Conservation (phyloP, 345 rosid species). For the Corchorus olitorius region DNA sequence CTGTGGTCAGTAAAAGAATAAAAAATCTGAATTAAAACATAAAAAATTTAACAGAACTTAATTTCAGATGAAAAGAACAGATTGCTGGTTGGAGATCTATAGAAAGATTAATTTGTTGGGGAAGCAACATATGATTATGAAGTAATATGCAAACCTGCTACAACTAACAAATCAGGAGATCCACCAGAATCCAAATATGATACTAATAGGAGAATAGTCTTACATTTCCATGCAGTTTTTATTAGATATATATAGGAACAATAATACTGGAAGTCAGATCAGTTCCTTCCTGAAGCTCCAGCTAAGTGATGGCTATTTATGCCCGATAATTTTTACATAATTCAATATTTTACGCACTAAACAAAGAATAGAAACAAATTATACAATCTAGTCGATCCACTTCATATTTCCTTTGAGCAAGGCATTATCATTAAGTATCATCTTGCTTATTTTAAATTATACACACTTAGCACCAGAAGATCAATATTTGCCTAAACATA, state of each 20-base stretch:
- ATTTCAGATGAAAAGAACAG: background rate
- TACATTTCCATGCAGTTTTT: background rate
- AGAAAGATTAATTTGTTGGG: background rate
- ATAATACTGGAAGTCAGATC: background rate
- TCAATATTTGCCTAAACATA: background rate
- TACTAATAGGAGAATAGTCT: background rate
- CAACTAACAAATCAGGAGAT: background rate
- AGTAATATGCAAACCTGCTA: background rate
- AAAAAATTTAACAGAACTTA: constrained; percentile 2
- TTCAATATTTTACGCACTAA: background rate
- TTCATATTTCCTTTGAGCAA: background rate
- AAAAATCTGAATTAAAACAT: constrained; percentile 5
- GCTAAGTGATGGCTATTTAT: background rate
- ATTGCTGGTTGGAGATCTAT: background rate
- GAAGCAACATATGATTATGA: background rate
- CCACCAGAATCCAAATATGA: background rate
- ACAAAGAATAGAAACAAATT: background rate
- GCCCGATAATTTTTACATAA: background rate
- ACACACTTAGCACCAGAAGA: background rate
- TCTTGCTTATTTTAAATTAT: background rate
- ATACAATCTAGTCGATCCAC: background rate
- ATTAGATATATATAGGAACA: background rate
- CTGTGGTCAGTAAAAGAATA: constrained; percentile 33
- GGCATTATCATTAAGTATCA: background rate
- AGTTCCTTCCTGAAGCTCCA: constrained; percentile 5